phyloP scores from a whole-genome alignment of 1,284 basidiomycete species.

The Spongispora temasekensis region DNA sequence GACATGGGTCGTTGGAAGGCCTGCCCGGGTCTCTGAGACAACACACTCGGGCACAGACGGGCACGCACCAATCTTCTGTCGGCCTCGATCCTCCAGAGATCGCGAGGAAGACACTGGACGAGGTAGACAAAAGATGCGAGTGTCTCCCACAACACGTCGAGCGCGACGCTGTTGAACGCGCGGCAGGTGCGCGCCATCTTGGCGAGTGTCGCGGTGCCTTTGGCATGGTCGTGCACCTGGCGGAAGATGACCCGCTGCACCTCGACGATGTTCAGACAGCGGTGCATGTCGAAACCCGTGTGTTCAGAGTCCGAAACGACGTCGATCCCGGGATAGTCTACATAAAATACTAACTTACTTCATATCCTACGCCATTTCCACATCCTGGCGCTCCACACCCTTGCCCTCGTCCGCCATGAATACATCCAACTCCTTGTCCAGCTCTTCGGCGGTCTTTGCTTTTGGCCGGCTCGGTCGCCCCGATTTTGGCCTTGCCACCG shows the following conservation, averaged over 20 bases:
- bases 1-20: constrained; percentile 29
- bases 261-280: constrained; percentile 27
- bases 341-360: not conserved
- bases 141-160: constrained; percentile 28
- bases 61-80: constrained; percentile 17
- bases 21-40: constrained; percentile 15
- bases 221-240: constrained; percentile 7
- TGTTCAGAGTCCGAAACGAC: constrained; percentile 2
- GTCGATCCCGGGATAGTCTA: no score
- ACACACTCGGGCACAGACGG: not conserved
- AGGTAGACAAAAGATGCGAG: constrained; percentile 24
- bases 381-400: constrained; percentile 40
- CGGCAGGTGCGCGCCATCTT: constrained; percentile 30
- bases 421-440: constrained; percentile 89
- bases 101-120: constrained; percentile 26
- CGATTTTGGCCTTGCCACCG: constrained; percentile 15
- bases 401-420: constrained; percentile 78
- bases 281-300: constrained; percentile 18
- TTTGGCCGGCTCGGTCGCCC: constrained; percentile 36
- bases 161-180: constrained; percentile 20
- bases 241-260: constrained; percentile 26
- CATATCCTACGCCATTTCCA: constrained; percentile 51
- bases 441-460: constrained; percentile 75
- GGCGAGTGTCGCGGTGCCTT: constrained; percentile 15
- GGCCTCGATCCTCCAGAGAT: constrained; percentile 26